These are phyloP conservation scores for Trichophyton rubrum DNA, from an alignment of 2,329 filamentous ascomycete species.

Conservation along the genomic window DNA sequence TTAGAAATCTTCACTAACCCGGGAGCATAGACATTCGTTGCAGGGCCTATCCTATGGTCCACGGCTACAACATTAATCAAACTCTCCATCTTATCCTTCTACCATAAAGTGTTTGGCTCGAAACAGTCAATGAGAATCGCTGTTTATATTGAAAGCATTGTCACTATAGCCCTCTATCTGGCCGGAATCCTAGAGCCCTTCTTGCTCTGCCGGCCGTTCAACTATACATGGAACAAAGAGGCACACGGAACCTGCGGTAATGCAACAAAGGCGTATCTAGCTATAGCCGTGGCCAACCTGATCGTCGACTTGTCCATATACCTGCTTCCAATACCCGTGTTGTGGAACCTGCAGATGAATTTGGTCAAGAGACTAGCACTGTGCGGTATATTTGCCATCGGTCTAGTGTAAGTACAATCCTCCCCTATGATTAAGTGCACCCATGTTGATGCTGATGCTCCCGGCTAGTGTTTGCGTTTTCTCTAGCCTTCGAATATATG, in stretches of 20 bases:
- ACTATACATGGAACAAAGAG: neutral
- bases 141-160: conserved; percentile 19
- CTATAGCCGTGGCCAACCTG: conserved; percentile 1
- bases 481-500: conserved; percentile 2
- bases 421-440: neutral
- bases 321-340: neutral
- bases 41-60: conserved; percentile 30
- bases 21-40: conserved; percentile 24
- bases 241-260: neutral
- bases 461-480: conserved; percentile 2
- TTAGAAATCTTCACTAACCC: neutral
- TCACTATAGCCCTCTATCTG: conserved; percentile 1
- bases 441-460: neutral
- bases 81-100: conserved; percentile 33
- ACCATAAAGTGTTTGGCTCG: conserved; percentile 28
- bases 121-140: conserved; percentile 15
- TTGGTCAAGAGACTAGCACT: neutral
- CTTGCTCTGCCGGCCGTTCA: neutral
- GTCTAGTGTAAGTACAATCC: conserved; percentile 1
- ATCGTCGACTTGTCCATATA: conserved; percentile 3
- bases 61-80: conserved; percentile 28
- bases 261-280: neutral
- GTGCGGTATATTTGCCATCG: conserved; percentile 2
- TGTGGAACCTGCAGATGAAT: conserved; percentile 1
- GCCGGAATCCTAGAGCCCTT: neutral